Base-by-base conservation (phyloP, 169 alveolate genomes). In the Ichthyophthirius multifiliis region DNA sequence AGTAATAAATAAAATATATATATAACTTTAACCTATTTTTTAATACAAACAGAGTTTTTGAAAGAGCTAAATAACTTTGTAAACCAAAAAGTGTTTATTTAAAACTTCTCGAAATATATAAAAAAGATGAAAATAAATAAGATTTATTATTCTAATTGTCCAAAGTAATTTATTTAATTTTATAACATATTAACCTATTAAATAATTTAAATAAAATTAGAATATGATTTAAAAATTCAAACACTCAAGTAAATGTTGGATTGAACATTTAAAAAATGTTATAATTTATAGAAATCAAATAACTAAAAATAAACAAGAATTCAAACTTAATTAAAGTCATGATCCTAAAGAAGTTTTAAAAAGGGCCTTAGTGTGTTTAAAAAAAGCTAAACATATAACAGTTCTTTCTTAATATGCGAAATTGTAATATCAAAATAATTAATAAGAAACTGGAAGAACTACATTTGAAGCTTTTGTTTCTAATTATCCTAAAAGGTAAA, bases 381-480 rank as follows among this genome's bases (percentile, higher is more conserved):
- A 76, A 10, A 90, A 93, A 62, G 83, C 89, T 62, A 65, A 76
- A 34, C 94, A 93, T 45, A 84, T 90, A 27, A 88, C 85, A 65
- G 73, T 93, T 27, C 84, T 90, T 46, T 20, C 86, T 18, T 77
- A 88, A 64, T 90, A 86, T 84, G 97, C 90, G 1, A 80, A 81
- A 75, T 65, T 86, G 16, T 82, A 88, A 71, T 93, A 85, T 83
- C 84, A 74, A 74, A 76, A 82, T 67, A 87, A 89, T 32, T 45
- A 86, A 55, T 73, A 74, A 43, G 97, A 93, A 83, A 90, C 88
- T 62, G 97, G 95, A 5, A 89, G 94, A 82, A 93, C 94, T 20
- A 90, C 90, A 86, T 87, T 88, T 67, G 97, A 93, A 74, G 89
- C 92, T 76, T 83, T 93, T 23, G 74, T 93, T 16, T 75, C 84